Base-by-base conservation (phyloP, 1,284 basidiomycete species). In the Papiliotrema laurentii region DNA sequence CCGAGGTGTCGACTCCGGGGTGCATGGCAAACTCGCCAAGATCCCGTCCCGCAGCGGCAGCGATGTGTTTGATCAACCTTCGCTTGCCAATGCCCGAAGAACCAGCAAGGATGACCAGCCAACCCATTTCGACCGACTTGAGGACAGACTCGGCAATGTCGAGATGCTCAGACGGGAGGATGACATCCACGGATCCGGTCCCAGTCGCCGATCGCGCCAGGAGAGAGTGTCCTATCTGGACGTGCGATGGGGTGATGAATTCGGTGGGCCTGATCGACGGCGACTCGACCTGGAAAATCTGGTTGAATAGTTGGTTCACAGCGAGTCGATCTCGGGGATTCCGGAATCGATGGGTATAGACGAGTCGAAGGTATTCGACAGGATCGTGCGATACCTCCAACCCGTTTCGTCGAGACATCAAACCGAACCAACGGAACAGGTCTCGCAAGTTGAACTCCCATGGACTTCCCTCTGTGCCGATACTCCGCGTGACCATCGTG, bases 371-470 rank as follows among this genome's bases (percentile, higher is more conserved):
- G 60, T 83, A 83, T 43, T 83, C 79, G 18, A 76, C 72, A 0
- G 89, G 85, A 58, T 84, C 78, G n/a, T 68, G 60, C 19, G 68
- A 73, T 14, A 82, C 64, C 49, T 92, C 82, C 21, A 82, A 74
- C 0, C 83, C 86, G 25, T 77, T 73, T 28, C 66, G 59, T 13
- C 66, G 54, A 38, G 74, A 68, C 9, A 79, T 59, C 19, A 82
- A 70, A 5, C 66, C 63, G 44, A 82, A 74, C 94, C 96, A 98
- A 43, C 96, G 83, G 54, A 94, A 83, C 35, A 97, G 80, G 72
- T 99, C 96, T 33, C 96, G 87, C 45, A 99, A 78, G 68, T 99
- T 99, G 78, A 99, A 97, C 68, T 99, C 96, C 96, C 96, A 99
- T 1, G 96, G 96, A 45, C 83, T 81, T 9, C 96, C 96, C 54